These are phyloP conservation scores for Lichtheimia corymbifera DNA, from an alignment of 371 early-diverging fungal genomes.

Conservation along the genomic window DNA sequence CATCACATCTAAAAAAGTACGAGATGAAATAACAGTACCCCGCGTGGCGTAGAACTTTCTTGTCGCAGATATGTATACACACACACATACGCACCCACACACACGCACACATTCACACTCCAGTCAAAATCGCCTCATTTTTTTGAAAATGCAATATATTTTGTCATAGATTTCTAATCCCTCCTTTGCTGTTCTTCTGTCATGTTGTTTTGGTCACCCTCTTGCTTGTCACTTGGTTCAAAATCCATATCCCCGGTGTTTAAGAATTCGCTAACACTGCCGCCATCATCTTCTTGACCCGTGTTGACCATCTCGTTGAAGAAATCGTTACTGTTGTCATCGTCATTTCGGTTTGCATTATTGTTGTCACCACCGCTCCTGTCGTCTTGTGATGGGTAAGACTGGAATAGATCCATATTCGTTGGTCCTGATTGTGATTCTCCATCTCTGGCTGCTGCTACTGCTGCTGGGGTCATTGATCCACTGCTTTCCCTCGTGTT, in stretches of 20 bases:
- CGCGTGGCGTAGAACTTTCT: too few relatives aligned
- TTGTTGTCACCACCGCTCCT: background rate
- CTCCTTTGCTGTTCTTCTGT: background rate
- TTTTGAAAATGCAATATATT: too few relatives aligned
- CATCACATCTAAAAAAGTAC: too few relatives aligned
- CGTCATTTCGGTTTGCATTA: conserved; percentile 14
- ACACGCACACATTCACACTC: too few relatives aligned
- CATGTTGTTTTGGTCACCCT: background rate
- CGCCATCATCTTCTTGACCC: conserved; percentile 34
- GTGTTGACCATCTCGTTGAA: conserved; percentile 54
- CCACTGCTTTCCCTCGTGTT: background rate
- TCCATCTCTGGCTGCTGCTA: background rate
- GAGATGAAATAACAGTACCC: too few relatives aligned
- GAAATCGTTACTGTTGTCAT: conserved; percentile 30
- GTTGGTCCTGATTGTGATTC: conserved; percentile 6
- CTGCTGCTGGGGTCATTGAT: conserved; percentile 7
- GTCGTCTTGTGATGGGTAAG: conserved; percentile 3
- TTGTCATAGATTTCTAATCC: too few relatives aligned
- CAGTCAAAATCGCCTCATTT: too few relatives aligned
- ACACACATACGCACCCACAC: too few relatives aligned
- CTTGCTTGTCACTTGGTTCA: conserved; percentile 12
- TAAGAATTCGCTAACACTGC: conserved; percentile 41
- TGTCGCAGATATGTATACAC: too few relatives aligned
- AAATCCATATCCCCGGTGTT: conserved; percentile 30
- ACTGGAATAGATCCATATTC: conserved; percentile 1